Evolutionary conservation across 495 filamentous ascomycete species (phyloP).

Genomic region (Penicillium arizonense): DNA sequence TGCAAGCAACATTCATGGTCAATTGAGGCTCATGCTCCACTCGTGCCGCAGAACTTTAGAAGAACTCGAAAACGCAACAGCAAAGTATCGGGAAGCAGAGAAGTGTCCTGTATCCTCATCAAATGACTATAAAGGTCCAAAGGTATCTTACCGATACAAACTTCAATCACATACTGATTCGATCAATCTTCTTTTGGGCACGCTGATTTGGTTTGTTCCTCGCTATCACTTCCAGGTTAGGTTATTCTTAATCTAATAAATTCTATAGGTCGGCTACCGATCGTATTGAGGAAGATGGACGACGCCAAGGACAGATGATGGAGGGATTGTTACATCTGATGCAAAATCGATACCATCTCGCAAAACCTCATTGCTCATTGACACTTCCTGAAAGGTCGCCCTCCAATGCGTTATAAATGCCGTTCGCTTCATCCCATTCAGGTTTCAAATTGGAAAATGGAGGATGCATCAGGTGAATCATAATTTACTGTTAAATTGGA

Average conservation of each 20-base stretch:
- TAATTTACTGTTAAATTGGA: no score
- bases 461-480: no score
- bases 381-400: no score
- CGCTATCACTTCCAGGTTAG: background rate
- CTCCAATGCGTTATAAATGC: no score
- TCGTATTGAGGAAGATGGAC: background rate
- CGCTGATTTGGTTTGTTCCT: background rate
- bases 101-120: no score
- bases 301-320: background rate
- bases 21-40: background rate
- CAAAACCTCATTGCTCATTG: no score
- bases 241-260: no score
- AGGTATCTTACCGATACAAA: constrained; percentile 5
- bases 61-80: constrained; percentile 6
- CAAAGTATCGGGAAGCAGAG: background rate
- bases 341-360: no score
- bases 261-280: background rate
- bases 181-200: background rate
- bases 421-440: no score
- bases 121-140: no score
- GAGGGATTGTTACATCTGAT: background rate
- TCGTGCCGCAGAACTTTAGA: background rate
- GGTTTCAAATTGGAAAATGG: no score
- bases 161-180: constrained; percentile 3
- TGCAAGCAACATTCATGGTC: background rate